Percentiles rank a stretch among this genome's conserved stretches.
Evolutionary conservation across 306 rosid genomes (phyloP).

Genomic region (Erythrophleum fordii): DNA sequence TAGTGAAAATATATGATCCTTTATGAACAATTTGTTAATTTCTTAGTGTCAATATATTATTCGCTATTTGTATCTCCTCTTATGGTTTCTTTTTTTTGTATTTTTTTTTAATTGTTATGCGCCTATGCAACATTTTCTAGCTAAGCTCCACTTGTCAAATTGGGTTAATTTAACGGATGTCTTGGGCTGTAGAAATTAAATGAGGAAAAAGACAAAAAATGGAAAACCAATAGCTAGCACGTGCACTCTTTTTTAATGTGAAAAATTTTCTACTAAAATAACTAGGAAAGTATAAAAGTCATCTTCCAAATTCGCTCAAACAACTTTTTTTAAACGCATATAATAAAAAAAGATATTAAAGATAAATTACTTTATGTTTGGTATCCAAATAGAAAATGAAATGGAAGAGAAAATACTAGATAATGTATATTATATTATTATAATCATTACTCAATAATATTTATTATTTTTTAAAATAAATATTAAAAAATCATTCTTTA

Average conservation of each 20-base stretch:
- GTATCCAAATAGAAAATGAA: too few species aligned
- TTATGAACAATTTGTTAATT: constrained; percentile 37
- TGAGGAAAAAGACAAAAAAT: neutral
- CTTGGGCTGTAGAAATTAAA: neutral
- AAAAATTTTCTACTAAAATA: neutral
- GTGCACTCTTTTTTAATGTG: neutral
- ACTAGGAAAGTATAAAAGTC: neutral
- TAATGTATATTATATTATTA: too few species aligned
- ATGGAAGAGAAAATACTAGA: too few species aligned
- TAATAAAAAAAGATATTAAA: neutral
- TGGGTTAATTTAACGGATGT: too few species aligned
- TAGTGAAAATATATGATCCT: constrained; percentile 23
- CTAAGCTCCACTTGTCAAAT: neutral
- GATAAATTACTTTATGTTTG: neutral
- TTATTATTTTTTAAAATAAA: too few species aligned
- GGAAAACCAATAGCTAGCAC: neutral
- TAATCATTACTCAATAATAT: too few species aligned
- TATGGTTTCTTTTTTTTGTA: neutral
- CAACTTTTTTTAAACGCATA: neutral
- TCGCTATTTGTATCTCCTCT: neutral
- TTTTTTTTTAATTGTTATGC: neutral
- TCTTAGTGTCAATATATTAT: neutral
- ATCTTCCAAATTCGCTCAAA: neutral
- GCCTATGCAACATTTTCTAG: neutral
- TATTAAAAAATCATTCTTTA: too few species aligned